phyloP scores from a whole-genome alignment of 768 basidiomycete species.

The Xerocomellus chrysenteron region DNA sequence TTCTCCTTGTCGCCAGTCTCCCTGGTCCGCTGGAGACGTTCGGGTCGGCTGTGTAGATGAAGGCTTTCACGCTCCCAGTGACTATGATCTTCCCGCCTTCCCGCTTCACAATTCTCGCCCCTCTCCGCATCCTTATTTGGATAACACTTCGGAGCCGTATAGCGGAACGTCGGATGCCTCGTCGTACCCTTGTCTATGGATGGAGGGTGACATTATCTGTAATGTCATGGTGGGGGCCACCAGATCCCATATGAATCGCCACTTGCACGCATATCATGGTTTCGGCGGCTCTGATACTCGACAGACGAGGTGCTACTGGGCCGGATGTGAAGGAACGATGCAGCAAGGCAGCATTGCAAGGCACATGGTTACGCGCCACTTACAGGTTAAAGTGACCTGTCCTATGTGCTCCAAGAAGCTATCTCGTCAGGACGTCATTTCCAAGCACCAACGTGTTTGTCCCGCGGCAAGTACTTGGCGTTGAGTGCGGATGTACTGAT shows the following conservation, averaged over 20 bases:
- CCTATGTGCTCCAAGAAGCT: conserved; percentile 29
- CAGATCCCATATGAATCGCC: conserved; percentile 27
- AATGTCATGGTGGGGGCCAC: conserved; percentile 20
- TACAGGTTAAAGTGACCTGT: conserved; percentile 28
- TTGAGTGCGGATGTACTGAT: conserved; percentile 2
- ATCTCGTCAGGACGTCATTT: conserved; percentile 27
- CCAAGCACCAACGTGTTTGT: conserved; percentile 27
- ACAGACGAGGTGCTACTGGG: conserved; percentile 22
- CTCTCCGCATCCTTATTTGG: background rate
- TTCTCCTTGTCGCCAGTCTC: background rate
- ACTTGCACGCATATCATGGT: conserved; percentile 23
- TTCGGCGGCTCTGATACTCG: conserved; percentile 23
- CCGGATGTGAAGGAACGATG: conserved; percentile 20
- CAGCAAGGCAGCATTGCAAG: conserved; percentile 31
- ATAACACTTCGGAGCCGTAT: background rate
- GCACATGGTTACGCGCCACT: conserved; percentile 27
- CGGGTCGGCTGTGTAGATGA: conserved; percentile 1
- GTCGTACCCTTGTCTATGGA: conserved; percentile 22
- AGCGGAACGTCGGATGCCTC: conserved; percentile 1
- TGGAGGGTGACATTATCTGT: conserved; percentile 10
- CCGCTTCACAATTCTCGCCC: background rate
- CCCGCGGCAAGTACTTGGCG: conserved; percentile 18
- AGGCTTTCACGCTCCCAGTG: background rate
- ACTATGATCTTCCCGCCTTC: background rate
- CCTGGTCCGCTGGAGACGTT: background rate